Base-by-base conservation (phyloP, 805 yeast genomes). In the Saccharomyces mikatae region DNA sequence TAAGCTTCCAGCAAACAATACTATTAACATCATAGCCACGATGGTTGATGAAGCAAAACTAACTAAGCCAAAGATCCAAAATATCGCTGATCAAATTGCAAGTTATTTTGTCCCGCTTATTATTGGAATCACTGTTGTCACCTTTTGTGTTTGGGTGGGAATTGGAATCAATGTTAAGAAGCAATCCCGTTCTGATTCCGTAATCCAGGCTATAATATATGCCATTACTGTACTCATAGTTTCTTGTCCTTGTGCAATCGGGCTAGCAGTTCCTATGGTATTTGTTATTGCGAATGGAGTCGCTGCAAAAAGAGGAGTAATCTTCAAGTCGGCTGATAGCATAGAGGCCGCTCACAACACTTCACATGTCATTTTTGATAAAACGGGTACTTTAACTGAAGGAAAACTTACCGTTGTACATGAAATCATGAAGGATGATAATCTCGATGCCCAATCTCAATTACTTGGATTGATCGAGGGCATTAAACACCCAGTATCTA, bases 1-100 rank as follows among this genome's bases (percentile, higher is more conserved):
- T n/a, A 72, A 71, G 22, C 74, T 87, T 4, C 92, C 92, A 21
- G 80, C 81, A 54, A 79, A 80, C 55, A 86, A 92, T 4, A 86
- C 82, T 62, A 77, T 87, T 46, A 82, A 86, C 56, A 87, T 86
- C 64, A 86, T 87, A 57, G 87, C 87, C 44, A 74, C 76, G 53
- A 74, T 87, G 50, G 92, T 87, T 21, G 83, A 80, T 65, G 87
- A 86, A 52, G 90, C 95, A 0, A 92, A 87, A 67, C 76, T 83
- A 14, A 72, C 80, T 30, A 80, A 81, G 57, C 89, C 91, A 1
- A 91, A 91, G 1, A 81, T 86, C 26, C 94, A 87, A 68, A 73
- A 87, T 50, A 51, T 31, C 17, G 36, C 36, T 31, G 36, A 31
- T 31, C 13, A 13, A 31, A 31, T 31, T 31, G 36, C 36, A 31